Conservation (phyloP, 2,329 filamentous ascomycete genomes). For the Ambrosiella cleistominuta region DNA sequence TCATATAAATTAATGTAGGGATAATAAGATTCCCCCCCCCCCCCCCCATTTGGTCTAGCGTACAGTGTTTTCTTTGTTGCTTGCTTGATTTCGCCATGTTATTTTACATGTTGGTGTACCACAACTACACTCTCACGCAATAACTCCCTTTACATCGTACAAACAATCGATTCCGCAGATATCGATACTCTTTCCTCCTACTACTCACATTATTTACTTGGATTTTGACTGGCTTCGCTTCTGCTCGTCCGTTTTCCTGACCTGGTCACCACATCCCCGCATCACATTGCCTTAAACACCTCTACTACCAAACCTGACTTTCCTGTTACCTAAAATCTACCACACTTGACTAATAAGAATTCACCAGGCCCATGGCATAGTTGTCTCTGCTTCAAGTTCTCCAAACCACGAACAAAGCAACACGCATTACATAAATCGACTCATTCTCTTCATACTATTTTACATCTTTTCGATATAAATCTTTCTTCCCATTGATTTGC, state of each 20-base stretch:
- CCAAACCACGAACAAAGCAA: not conserved
- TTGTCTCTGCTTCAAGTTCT: not conserved
- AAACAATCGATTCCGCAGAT: not conserved
- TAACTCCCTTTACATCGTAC: not conserved
- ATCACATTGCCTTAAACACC: slow-evolving; percentile 5
- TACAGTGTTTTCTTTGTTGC: not conserved
- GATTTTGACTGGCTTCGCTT: slow-evolving; percentile 6
- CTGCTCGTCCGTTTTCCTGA: not conserved
- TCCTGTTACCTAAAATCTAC: slow-evolving; percentile 17
- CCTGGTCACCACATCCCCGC: slow-evolving; percentile 9
- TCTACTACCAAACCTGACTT: slow-evolving; percentile 11
- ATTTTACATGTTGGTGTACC: not conserved
- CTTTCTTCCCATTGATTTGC: not conserved
- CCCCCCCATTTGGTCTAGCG: not conserved
- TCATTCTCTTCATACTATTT: not conserved
- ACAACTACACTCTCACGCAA: not conserved
- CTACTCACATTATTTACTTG: not conserved
- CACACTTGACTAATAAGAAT: slow-evolving; percentile 18
- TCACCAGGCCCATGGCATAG: not conserved
- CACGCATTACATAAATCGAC: not conserved
- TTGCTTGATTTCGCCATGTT: not conserved
- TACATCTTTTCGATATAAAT: not conserved
- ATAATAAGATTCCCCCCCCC: not conserved
- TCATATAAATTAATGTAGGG: slow-evolving; percentile 1
- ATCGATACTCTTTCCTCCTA: not conserved